These are phyloP conservation scores for Lasiosphaeriaceae sp. DNA, from an alignment of 495 filamentous ascomycete genomes.

Conservation along the genomic window DNA sequence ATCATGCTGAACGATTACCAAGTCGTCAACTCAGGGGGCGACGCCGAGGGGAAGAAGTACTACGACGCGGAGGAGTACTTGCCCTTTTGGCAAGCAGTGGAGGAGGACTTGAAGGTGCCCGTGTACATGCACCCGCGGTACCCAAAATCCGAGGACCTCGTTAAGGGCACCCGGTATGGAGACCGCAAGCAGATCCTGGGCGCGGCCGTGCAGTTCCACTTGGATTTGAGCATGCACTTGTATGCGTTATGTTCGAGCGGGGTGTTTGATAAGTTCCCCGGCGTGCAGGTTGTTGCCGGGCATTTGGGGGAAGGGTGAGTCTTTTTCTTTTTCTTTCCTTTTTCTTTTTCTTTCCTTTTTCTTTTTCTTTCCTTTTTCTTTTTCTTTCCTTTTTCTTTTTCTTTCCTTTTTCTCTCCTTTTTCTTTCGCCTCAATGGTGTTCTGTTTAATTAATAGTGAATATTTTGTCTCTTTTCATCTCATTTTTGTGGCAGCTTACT, in stretches of 20 bases:
- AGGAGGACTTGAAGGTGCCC: conserved; percentile 58
- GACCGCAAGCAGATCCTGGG: conserved; percentile 29
- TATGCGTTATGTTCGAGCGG: conserved; percentile 34
- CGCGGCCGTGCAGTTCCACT: conserved; percentile 34
- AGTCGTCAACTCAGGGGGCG: conserved; percentile 19
- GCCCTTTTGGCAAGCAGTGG: conserved; percentile 53
- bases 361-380: not conserved
- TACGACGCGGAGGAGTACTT: conserved; percentile 56
- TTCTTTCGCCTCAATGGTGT: too few species aligned
- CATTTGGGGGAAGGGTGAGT: conserved; percentile 57
- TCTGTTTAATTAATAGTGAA: too few species aligned
- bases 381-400: not conserved
- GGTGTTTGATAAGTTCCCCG: conserved; percentile 51
- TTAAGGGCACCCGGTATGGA: conserved; percentile 17
- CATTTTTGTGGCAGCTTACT: too few species aligned
- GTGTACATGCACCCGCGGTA: conserved; percentile 59
- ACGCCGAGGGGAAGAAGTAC: conserved; percentile 48
- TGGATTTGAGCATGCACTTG: conserved; percentile 36
- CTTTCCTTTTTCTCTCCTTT: too few species aligned
- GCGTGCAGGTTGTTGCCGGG: conserved; percentile 56
- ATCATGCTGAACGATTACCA: conserved; percentile 58
- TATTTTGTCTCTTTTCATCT: too few species aligned
- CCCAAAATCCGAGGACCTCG: conserved; percentile 30
- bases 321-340: not conserved
- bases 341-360: not conserved